phyloP scores from a whole-genome alignment of 2,329 filamentous ascomycete species.

The Hypocreales sp. region DNA sequence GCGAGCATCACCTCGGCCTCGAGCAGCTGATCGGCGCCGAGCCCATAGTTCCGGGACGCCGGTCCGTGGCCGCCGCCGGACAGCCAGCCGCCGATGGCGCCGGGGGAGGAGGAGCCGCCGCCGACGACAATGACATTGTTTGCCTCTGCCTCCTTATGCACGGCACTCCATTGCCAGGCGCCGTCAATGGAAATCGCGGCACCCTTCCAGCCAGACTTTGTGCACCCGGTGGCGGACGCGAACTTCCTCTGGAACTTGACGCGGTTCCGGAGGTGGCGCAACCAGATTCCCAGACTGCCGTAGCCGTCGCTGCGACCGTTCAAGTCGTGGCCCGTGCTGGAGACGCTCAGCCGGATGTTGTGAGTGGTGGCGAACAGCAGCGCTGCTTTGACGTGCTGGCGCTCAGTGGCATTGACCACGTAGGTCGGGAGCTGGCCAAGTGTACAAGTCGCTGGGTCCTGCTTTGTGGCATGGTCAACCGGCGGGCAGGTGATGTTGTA shows the following conservation, averaged over 20 bases:
- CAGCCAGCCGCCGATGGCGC: slow-evolving; percentile 19
- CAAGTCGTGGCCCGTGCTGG: slow-evolving; percentile 27
- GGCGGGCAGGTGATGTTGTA: slow-evolving; percentile 16
- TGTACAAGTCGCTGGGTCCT: no score
- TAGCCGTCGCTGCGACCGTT: slow-evolving; percentile 17
- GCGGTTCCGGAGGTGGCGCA: slow-evolving; percentile 14
- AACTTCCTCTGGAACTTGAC: slow-evolving; percentile 13
- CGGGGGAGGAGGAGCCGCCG: slow-evolving; percentile 12
- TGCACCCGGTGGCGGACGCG: slow-evolving; percentile 8
- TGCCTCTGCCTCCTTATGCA: slow-evolving; percentile 13
- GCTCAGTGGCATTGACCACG: slow-evolving; percentile 9
- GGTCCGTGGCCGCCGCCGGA: slow-evolving; percentile 25
- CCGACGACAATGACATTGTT: slow-evolving; percentile 19
- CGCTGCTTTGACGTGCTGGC: slow-evolving; percentile 19
- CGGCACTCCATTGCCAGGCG: slow-evolving; percentile 16
- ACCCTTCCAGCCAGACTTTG: slow-evolving; percentile 13
- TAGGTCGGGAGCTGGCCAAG: slow-evolving; percentile 10
- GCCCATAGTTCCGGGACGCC: slow-evolving; percentile 20
- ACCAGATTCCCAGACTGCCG: slow-evolving; percentile 17
- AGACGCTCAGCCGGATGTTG: slow-evolving; percentile 24
- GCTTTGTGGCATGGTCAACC: no score
- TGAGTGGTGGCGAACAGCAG: slow-evolving; percentile 16
- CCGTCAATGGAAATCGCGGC: slow-evolving; percentile 19
- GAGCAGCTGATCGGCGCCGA: slow-evolving; percentile 27
- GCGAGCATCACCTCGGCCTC: slow-evolving; percentile 24